Evolutionary conservation across 768 basidiomycete genomes (phyloP).

Genomic region (Boletus sp.): DNA sequence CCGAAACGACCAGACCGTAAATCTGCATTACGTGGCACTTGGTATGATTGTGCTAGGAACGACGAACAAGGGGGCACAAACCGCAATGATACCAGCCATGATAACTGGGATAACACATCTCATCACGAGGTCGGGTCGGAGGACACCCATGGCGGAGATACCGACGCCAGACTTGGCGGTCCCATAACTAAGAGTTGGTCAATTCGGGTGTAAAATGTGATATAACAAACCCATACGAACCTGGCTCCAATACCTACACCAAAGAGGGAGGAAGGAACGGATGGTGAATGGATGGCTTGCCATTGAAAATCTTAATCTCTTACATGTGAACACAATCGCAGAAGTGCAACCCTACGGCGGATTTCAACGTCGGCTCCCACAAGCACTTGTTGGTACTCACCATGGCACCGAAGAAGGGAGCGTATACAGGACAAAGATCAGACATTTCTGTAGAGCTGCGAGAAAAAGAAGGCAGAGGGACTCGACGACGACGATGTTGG

Average conservation of each 20-base stretch:
- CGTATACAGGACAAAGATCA: conserved; percentile 89
- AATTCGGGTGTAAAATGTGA: not conserved
- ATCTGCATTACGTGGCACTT: conserved; percentile 46
- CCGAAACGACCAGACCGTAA: conserved; percentile 98
- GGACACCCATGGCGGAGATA: conserved; percentile 96
- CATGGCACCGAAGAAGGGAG: conserved; percentile 98
- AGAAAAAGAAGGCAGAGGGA: not conserved
- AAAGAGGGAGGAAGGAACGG: not conserved
- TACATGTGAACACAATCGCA: conserved; percentile 97
- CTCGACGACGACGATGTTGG: not conserved
- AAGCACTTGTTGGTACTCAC: conserved; percentile 41
- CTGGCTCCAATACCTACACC: conserved; percentile 80
- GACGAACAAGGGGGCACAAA: conserved; percentile 42
- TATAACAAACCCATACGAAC: conserved; percentile 37
- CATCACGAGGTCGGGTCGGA: conserved; percentile 97
- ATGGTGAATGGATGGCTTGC: not conserved
- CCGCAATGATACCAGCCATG: conserved; percentile 99
- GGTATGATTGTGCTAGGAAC: not conserved
- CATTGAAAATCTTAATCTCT: conserved; percentile 30
- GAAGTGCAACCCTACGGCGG: conserved; percentile 80
- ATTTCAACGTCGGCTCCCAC: conserved; percentile 8
- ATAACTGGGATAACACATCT: conserved; percentile 96
- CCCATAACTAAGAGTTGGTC: conserved; percentile 69
- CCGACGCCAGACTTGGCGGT: conserved; percentile 99
- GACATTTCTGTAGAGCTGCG: conserved; percentile 44